Conservation (phyloP, 2,329 filamentous ascomycete species). For the Sphaerostilbella broomeana region DNA sequence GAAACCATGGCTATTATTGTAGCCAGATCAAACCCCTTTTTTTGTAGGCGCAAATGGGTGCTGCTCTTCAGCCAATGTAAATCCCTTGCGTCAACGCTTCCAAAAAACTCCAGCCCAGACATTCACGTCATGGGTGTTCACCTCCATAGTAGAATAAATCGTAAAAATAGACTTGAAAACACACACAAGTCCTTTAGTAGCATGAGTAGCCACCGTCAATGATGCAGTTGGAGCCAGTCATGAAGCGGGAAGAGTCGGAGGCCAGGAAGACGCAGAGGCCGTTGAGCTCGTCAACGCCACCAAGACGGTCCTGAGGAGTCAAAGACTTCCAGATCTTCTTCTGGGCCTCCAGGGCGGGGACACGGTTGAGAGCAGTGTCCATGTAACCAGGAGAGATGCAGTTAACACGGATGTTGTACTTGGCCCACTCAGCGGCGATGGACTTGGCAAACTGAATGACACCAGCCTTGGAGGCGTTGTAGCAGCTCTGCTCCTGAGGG, state of each 20-base stretch:
- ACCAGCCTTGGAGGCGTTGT: slow-evolving; percentile 79
- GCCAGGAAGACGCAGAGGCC: slow-evolving; percentile 70
- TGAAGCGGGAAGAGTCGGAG: slow-evolving; percentile 65
- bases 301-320: slow-evolving; percentile 68
- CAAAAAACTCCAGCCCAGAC: slow-evolving; percentile 8
- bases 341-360: slow-evolving; percentile 69
- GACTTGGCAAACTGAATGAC: slow-evolving; percentile 74
- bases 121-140: background rate
- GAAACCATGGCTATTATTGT: background rate
- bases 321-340: slow-evolving; percentile 74
- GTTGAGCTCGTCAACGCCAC: slow-evolving; percentile 69
- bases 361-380: slow-evolving; percentile 75
- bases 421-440: slow-evolving; percentile 77
- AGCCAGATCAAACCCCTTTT: slow-evolving; percentile 2
- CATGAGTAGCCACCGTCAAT: slow-evolving; percentile 66
- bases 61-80: background rate
- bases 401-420: slow-evolving; percentile 75
- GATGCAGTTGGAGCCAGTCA: slow-evolving; percentile 69
- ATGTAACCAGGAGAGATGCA: slow-evolving; percentile 81
- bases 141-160: slow-evolving; percentile 8
- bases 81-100: slow-evolving; percentile 4
- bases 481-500: slow-evolving; percentile 75
- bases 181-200: slow-evolving; percentile 36
- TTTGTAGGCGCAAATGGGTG: background rate
- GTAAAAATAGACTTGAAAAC: slow-evolving; percentile 7